A percentile compares a stretch with the other conserved stretches of the same genome.
Conservation (phyloP, 2,329 filamentous ascomycete genomes). For the Chaetomium sp. region DNA sequence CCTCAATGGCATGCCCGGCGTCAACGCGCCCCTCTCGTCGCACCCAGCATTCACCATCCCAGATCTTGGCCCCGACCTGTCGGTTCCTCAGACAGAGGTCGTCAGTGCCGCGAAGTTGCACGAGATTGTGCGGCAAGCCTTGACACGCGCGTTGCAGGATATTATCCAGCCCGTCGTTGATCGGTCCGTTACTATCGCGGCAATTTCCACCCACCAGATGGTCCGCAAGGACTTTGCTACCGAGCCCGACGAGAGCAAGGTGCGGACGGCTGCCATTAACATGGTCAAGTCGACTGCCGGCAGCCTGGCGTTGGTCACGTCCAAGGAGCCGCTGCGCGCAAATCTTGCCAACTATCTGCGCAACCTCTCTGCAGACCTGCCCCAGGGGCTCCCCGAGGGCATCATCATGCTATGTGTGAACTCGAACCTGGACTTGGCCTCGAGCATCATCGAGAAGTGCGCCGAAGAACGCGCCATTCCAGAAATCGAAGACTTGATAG, state of each 20-base stretch:
- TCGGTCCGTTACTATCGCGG: constrained; percentile 93
- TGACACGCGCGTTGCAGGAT: constrained; percentile 85
- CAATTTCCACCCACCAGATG: constrained; percentile 92
- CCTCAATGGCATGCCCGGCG: constrained; percentile 64
- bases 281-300: constrained; percentile 95
- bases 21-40: constrained; percentile 68
- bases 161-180: constrained; percentile 98
- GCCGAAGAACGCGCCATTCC: constrained; percentile 88
- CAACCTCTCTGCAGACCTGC: constrained; percentile 57
- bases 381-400: constrained; percentile 82
- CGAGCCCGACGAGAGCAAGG: constrained; percentile 80
- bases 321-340: constrained; percentile 90
- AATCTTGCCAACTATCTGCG: constrained; percentile 98
- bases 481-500: constrained; percentile 92
- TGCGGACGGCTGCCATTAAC: constrained; percentile 79
- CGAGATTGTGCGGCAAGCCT: constrained; percentile 76
- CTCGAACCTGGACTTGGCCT: constrained; percentile 90
- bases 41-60: constrained; percentile 75
- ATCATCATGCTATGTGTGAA: constrained; percentile 98
- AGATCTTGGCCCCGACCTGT: constrained; percentile 71
- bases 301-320: constrained; percentile 92
- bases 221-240: constrained; percentile 95
- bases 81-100: constrained; percentile 73
- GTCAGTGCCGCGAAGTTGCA: constrained; percentile 61
- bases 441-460: constrained; percentile 88